Percentiles rank a stretch among this genome's conserved stretches.
These are phyloP conservation scores for Austropuccinia psidii DNA, from an alignment of 1,284 basidiomycete genomes.

Conservation along the genomic window DNA sequence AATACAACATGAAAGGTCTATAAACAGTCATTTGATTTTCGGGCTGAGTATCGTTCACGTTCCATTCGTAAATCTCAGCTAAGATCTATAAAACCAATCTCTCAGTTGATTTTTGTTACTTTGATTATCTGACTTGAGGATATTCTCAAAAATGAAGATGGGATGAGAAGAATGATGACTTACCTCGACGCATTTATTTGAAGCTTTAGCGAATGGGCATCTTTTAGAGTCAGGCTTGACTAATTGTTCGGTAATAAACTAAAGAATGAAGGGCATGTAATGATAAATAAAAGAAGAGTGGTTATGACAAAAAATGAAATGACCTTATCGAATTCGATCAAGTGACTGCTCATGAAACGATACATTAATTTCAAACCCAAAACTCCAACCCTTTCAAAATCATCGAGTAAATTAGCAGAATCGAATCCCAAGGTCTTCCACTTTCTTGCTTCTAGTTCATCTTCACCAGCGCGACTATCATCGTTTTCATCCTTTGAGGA, in stretches of 20 bases:
- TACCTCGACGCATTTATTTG: conserved; percentile 76
- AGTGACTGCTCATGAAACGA: conserved; percentile 63
- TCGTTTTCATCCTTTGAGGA: conserved; percentile 46
- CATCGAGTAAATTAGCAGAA: conserved; percentile 66
- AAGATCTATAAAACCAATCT: conserved; percentile 17
- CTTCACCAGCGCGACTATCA: conserved; percentile 50
- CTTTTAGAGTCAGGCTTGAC: conserved; percentile 66
- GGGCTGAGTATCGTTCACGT: conserved; percentile 24
- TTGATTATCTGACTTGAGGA: too few species aligned
- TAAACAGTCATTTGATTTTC: conserved; percentile 52
- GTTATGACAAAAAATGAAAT: conserved; percentile 34
- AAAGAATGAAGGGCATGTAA: background rate
- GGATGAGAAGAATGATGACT: conserved; percentile 58
- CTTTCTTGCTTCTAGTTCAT: conserved; percentile 52
- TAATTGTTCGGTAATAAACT: conserved; percentile 76
- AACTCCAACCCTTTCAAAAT: conserved; percentile 75
- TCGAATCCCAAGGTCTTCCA: conserved; percentile 75
- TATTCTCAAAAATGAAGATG: conserved; percentile 15
- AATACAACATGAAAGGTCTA: conserved; percentile 82
- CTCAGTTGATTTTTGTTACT: background rate
- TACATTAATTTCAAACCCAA: conserved; percentile 67
- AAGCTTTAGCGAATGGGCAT: conserved; percentile 78
- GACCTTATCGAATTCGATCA: conserved; percentile 74
- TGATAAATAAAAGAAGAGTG: background rate
- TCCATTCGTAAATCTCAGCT: conserved; percentile 35